A percentile compares a stretch with the other conserved stretches of the same genome.
These are phyloP conservation scores for Puccinia horiana DNA, from an alignment of 1,284 basidiomycete genomes.

Conservation along the genomic window DNA sequence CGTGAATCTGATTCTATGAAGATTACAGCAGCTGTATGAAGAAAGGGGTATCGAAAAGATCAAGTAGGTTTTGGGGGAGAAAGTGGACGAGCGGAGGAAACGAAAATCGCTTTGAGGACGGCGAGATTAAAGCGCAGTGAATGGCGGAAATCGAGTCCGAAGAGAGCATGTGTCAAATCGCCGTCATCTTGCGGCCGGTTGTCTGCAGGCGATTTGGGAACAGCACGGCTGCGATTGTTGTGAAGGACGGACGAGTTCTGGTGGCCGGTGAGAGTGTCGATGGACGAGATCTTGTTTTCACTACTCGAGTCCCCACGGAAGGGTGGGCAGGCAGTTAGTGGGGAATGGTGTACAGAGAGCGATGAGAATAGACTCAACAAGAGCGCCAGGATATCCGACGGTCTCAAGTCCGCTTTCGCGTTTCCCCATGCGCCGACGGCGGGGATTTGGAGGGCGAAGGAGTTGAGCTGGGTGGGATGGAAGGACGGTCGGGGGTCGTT, in stretches of 20 bases:
- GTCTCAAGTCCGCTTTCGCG: neutral
- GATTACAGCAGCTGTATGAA: no score
- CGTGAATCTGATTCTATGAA: no score
- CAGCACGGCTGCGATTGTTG: neutral
- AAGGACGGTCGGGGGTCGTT: neutral
- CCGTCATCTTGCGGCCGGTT: neutral
- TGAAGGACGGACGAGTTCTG: neutral
- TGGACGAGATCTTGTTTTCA: neutral
- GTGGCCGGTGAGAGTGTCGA: neutral
- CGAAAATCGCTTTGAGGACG: neutral
- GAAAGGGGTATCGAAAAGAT: no score
- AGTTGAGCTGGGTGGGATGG: neutral
- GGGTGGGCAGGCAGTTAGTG: neutral
- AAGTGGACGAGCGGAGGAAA: no score
- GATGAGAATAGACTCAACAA: conserved; percentile 10
- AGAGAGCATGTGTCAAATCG: neutral
- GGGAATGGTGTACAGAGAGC: neutral
- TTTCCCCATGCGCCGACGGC: neutral
- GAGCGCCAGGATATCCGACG: neutral
- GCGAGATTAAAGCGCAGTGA: neutral
- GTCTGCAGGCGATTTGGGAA: neutral
- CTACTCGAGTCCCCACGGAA: neutral
- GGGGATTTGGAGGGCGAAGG: conserved; percentile 23
- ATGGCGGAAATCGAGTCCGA: conserved; percentile 13
- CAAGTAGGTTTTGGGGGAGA: no score